Base-by-base conservation (phyloP, 768 basidiomycete genomes). In the Agaricus subrufescens region DNA sequence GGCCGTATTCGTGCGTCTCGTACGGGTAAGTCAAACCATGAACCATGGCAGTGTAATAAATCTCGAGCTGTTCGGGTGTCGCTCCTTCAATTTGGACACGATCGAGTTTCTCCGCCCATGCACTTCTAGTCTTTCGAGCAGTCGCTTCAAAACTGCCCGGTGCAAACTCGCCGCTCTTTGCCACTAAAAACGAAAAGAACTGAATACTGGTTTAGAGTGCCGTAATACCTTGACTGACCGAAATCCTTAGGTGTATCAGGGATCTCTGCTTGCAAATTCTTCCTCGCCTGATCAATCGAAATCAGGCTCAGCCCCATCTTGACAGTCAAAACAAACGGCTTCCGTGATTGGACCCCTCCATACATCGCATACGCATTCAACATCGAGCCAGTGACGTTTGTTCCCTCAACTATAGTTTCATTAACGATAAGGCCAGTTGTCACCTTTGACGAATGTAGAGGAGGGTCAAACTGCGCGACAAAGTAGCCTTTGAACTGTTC, bases 241-340 rank as follows among this genome's bases (percentile, higher is more conserved):
- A 23, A 6, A 29, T 31, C 49, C 39, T 43, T 40, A 8, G 46
- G 26, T 26, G 19, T 25, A 49, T 67, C 61, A 0, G 69, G 71
- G 30, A 69, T 65, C 50, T 72, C 71, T 0, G 50, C 67, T 31
- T 79, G 76, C 52, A 84, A 60, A 60, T 83, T 82, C 50, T 65
- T 60, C 39, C 78, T 68, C 2, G 86, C 86, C 56, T 89, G 87
- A 2, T 84, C 82, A 4, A 82, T 69, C 2, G 85, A 87, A 56
- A 91, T 87, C 65, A 89, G 88, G 5, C 86, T 88, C 2, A 86
- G 84, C 3, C 85, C 86, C 3, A 91, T 72, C n/a, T 83, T 73
- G 9, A 87, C 79, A 9, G 81, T 76, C 38, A 87, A 71, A 4
- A 68, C 66, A 26, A 57, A 30, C 2, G 34, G 34, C 29, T 66